Evolutionary conservation across 257 asterid species (phyloP).

Genomic region (Henckelia pumila): DNA sequence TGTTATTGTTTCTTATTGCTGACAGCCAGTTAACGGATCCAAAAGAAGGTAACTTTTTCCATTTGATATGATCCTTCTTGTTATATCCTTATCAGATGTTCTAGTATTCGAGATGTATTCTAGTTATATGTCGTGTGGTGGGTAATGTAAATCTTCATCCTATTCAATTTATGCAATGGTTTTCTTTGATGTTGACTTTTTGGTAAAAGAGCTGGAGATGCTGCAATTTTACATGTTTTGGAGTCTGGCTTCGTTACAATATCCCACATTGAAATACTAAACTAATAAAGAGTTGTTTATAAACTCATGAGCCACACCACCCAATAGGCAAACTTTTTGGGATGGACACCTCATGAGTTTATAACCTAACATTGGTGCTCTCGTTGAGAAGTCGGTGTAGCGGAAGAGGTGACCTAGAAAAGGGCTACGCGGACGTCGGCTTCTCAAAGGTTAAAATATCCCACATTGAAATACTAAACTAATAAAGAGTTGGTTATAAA

Average conservation of each 20-base stretch:
- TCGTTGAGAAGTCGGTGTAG: too few species aligned
- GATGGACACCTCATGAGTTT: too few species aligned
- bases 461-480: too few species aligned
- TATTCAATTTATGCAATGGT: neutral
- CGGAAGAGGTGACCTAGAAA: too few species aligned
- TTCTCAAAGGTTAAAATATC: too few species aligned
- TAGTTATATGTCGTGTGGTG: slow-evolving; percentile 6
- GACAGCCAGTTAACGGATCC: slow-evolving; percentile 64
- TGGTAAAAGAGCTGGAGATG: neutral
- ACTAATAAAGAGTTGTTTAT: too few species aligned
- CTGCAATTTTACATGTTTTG: neutral
- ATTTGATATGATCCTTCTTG: neutral
- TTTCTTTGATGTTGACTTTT: neutral
- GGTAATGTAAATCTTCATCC: neutral
- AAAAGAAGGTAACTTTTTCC: slow-evolving; percentile 54
- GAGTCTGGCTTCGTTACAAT: neutral
- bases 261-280: too few species aligned
- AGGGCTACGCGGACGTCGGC: too few species aligned
- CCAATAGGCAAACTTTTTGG: too few species aligned
- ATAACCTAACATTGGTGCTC: too few species aligned
- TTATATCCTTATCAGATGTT: neutral
- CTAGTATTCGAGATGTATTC: neutral
- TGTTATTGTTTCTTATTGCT: slow-evolving; percentile 49
- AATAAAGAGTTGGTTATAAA: too few species aligned
- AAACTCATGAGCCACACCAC: too few species aligned